Conservation (phyloP, 768 basidiomycete genomes). For the Podaxis carcinomalis region DNA sequence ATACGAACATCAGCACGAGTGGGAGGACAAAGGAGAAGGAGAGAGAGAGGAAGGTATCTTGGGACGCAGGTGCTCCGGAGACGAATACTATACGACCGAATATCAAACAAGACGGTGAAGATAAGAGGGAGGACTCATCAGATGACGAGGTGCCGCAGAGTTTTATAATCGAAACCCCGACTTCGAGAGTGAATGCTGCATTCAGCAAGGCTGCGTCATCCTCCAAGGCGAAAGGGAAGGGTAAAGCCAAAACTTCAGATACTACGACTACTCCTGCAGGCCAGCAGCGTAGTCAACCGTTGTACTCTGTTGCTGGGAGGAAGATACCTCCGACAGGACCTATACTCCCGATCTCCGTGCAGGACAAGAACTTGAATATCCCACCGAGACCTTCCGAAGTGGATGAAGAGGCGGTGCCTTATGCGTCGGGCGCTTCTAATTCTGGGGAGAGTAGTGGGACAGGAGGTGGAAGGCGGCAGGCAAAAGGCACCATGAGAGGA, state of each 20-base stretch:
- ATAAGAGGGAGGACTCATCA: slow-evolving; percentile 56
- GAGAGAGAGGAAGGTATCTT: slow-evolving; percentile 48
- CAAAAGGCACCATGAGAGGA: slow-evolving; percentile 53
- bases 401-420: slow-evolving; percentile 28
- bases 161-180: slow-evolving; percentile 72
- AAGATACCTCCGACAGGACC: slow-evolving; percentile 25
- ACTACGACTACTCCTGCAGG: slow-evolving; percentile 14
- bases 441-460: slow-evolving; percentile 24
- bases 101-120: slow-evolving; percentile 62
- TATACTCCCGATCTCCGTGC: slow-evolving; percentile 12
- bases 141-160: slow-evolving; percentile 86
- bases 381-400: slow-evolving; percentile 68
- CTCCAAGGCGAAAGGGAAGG: slow-evolving; percentile 18
- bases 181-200: not conserved
- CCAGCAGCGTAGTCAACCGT: slow-evolving; percentile 38
- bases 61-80: slow-evolving; percentile 53
- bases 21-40: slow-evolving; percentile 30
- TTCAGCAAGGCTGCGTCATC: slow-evolving; percentile 33
- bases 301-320: slow-evolving; percentile 41
- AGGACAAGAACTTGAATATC: slow-evolving; percentile 27
- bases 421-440: slow-evolving; percentile 12
- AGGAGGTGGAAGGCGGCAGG: slow-evolving; percentile 27
- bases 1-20: slow-evolving; percentile 7
- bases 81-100: slow-evolving; percentile 64
- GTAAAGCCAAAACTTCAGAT: slow-evolving; percentile 16